These are phyloP conservation scores for Asterella californica DNA, from an alignment of 225 moss, liverwort and hornwort genomes.

Conservation along the genomic window DNA sequence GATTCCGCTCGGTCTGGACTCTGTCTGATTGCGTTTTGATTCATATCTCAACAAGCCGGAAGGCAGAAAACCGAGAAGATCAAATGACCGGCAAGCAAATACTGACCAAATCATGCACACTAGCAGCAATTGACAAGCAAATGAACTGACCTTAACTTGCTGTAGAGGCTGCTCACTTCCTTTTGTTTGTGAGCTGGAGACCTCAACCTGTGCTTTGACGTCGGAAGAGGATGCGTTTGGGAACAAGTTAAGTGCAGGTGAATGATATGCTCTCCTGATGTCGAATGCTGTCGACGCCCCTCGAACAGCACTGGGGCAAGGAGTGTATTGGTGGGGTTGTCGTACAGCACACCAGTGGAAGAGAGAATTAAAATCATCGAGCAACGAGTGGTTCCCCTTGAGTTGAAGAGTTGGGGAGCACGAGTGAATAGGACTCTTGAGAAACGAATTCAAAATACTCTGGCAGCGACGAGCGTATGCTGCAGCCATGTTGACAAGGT, in stretches of 20 bases:
- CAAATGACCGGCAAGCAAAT: background rate
- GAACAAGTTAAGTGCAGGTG: background rate
- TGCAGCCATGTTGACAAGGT: conserved; percentile 7
- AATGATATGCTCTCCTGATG: background rate
- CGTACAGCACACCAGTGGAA: conserved; percentile 18
- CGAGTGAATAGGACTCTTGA: conserved; percentile 4
- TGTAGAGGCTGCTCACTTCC: background rate
- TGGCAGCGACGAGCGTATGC: conserved; percentile 21
- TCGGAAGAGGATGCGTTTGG: background rate
- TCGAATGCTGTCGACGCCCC: background rate
- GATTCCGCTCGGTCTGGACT: background rate
- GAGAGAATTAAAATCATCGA: conserved; percentile 6
- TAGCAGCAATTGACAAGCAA: background rate
- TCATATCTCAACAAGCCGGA: background rate
- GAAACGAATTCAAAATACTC: conserved; percentile 21
- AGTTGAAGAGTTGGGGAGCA: conserved; percentile 12
- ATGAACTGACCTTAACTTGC: background rate
- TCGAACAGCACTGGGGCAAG: background rate
- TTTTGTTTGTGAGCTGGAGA: background rate
- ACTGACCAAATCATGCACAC: background rate
- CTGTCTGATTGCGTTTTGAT: background rate
- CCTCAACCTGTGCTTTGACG: background rate
- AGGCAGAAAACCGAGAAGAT: background rate
- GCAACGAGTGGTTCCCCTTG: conserved; percentile 1
- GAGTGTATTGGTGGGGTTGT: background rate